phyloP scores from a whole-genome alignment of 129 eudicot genomes.

The Arctium lappa region DNA sequence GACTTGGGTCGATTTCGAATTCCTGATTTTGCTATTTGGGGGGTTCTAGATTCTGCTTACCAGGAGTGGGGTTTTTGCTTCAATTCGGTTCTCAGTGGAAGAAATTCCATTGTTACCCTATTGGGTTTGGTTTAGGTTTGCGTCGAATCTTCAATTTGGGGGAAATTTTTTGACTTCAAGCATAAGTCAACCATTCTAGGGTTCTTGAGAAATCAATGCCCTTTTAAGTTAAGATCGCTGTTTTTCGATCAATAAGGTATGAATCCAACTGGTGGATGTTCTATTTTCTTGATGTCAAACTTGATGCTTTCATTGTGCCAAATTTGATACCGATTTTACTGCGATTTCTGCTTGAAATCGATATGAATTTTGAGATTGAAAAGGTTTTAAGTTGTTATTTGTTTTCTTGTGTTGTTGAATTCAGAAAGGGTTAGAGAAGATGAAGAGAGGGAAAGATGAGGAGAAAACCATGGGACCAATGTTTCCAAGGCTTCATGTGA shows the following conservation, averaged over 20 bases:
- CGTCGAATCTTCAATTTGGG: constrained; percentile 27
- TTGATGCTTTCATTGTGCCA: not conserved
- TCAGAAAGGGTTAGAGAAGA: constrained; percentile 24
- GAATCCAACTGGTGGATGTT: constrained; percentile 1
- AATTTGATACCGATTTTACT: not conserved
- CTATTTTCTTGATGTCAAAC: not conserved
- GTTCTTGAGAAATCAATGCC: constrained; percentile 13
- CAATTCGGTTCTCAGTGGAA: constrained; percentile 4
- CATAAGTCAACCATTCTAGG: not conserved
- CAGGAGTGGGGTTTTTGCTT: constrained; percentile 16
- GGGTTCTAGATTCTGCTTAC: constrained; percentile 13
- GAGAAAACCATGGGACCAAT: constrained; percentile 85
- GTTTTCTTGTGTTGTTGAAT: constrained; percentile 23
- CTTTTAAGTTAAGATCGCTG: constrained; percentile 12
- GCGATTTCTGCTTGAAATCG: not conserved
- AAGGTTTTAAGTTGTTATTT: not conserved
- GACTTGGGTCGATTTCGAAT: constrained; percentile 2
- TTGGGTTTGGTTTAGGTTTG: constrained; percentile 7
- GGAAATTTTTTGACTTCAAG: constrained; percentile 8
- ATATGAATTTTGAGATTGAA: constrained; percentile 10
- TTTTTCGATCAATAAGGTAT: constrained; percentile 24
- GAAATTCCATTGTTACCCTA: not conserved
- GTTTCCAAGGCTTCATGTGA: constrained; percentile 99
- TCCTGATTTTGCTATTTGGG: constrained; percentile 11
- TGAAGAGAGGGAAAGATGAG: constrained; percentile 89